Base-by-base conservation (phyloP, 352 stramenopile genomes). In the Phytopythium litorale region DNA sequence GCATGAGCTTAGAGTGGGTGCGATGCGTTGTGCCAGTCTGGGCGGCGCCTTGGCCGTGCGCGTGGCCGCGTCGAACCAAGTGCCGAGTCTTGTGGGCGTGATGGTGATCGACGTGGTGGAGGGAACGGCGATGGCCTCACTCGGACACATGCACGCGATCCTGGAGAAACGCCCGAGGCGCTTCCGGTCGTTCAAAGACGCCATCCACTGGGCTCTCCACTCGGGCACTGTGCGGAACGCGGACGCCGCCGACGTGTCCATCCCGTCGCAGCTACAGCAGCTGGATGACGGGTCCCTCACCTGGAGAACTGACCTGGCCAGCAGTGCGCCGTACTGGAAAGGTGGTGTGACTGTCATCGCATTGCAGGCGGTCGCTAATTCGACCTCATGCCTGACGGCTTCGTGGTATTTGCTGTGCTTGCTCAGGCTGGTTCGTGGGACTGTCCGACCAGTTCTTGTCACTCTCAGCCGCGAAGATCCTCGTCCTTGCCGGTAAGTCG, bases 71-170 rank as follows among this genome's bases (percentile, higher is more conserved):
- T 79, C 78, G 7, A 66, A 78, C 32, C 72, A 82, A 28, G 72
- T 95, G 25, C 55, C 65, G 18, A 88, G 81, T 4, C 68, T 97
- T 12, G 78, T 84, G 13, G 89, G 89, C 18, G 75, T 95, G 3
- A 91, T 97, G 74, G 87, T 97, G 40, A 85, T 97, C 48, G 89
- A 97, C 63, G 89, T 97, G 9, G 89, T 97, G 11, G 89, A 97
- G 58, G 87, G 87, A 49, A 96, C 89, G 8, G 87, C 89, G 7
- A 69, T 96, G 18, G 85, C 87, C n/a, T 92, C 89, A 9, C 72
- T 97, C 13, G 71, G 78, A 48, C 83, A 94, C 70, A 97, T 97
- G 89, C 74, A 89, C 48, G 65, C 70, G 6, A 91, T 97, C 48
- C 71, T 97, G 35, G 67, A 79, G 37, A 88, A 76, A 48, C 77